A percentile compares a stretch with the other conserved stretches of the same genome.
Evolutionary conservation across 2,329 filamentous ascomycete genomes (phyloP).

Genomic region (Polytolypa hystricis): DNA sequence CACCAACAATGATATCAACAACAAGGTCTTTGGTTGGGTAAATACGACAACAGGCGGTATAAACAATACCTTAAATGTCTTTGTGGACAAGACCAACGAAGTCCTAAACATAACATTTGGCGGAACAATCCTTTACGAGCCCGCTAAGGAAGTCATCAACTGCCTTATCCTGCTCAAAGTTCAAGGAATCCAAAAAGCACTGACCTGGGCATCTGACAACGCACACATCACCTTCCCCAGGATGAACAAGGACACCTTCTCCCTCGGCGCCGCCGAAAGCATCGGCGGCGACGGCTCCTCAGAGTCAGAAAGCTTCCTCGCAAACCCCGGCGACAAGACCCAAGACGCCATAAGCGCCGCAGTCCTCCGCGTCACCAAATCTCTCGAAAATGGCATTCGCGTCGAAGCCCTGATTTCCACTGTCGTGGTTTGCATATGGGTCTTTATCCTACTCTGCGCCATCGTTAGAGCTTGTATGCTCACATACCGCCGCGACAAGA

Average conservation of each 20-base stretch:
- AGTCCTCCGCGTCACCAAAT: conserved; percentile 56
- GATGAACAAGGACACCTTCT: conserved; percentile 72
- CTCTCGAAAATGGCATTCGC: conserved; percentile 56
- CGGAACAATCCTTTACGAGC: conserved; percentile 65
- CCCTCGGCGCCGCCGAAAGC: conserved; percentile 56
- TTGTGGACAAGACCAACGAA: conserved; percentile 65
- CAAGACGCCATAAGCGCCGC: conserved; percentile 73
- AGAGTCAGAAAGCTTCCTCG: conserved; percentile 55
- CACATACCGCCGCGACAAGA: conserved; percentile 49
- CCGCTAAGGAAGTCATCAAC: conserved; percentile 67
- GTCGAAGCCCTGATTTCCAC: conserved; percentile 72
- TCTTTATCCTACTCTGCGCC: conserved; percentile 66
- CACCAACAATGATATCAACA: conserved; percentile 63
- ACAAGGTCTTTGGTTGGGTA: conserved; percentile 78
- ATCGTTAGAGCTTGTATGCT: conserved; percentile 54
- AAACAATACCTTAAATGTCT: conserved; percentile 74
- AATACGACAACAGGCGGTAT: conserved; percentile 70
- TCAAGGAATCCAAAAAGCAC: conserved; percentile 67
- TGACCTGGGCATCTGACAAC: conserved; percentile 89
- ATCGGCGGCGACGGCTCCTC: conserved; percentile 43
- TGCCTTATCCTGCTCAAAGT: conserved; percentile 87
- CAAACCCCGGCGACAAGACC: conserved; percentile 61
- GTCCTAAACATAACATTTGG: conserved; percentile 70
- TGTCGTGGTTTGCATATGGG: conserved; percentile 62
- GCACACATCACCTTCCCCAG: conserved; percentile 71